phyloP scores from a whole-genome alignment of 495 filamentous ascomycete species.

The Neurospora africana region DNA sequence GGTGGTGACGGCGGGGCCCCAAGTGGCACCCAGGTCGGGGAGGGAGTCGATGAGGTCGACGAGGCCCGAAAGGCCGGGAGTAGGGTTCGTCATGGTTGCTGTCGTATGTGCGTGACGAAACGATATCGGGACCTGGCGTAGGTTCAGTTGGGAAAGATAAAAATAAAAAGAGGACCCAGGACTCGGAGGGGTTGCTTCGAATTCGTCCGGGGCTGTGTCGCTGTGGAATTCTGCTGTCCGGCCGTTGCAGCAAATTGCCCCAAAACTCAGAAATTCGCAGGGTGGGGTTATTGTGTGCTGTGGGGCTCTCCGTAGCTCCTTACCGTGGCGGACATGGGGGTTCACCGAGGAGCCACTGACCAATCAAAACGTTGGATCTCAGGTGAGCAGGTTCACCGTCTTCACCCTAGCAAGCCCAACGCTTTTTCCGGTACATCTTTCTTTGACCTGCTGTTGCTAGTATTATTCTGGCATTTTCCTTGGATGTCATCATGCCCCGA shows the following conservation, averaged over 20 bases:
- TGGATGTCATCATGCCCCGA: neutral
- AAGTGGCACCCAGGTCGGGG: conserved; percentile 53
- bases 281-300: conserved; percentile 18
- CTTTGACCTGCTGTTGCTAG: neutral
- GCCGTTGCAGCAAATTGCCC: conserved; percentile 1
- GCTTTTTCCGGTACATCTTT: neutral
- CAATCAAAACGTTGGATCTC: neutral
- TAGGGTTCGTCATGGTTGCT: conserved; percentile 17
- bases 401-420: neutral
- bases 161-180: neutral
- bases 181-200: neutral
- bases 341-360: neutral
- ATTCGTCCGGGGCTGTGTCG: neutral
- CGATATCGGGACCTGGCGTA: neutral
- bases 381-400: neutral
- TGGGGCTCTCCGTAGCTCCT: conserved; percentile 5
- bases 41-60: conserved; percentile 47
- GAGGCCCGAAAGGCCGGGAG: conserved; percentile 26
- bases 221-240: neutral
- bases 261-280: conserved; percentile 17
- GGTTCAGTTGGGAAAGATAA: neutral
- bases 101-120: neutral
- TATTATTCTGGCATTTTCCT: neutral
- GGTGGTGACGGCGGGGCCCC: conserved; percentile 72
- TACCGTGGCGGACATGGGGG: neutral